Evolutionary conservation across 2,329 filamentous ascomycete species (phyloP).

Genomic region (Chaetothyriales sp.): DNA sequence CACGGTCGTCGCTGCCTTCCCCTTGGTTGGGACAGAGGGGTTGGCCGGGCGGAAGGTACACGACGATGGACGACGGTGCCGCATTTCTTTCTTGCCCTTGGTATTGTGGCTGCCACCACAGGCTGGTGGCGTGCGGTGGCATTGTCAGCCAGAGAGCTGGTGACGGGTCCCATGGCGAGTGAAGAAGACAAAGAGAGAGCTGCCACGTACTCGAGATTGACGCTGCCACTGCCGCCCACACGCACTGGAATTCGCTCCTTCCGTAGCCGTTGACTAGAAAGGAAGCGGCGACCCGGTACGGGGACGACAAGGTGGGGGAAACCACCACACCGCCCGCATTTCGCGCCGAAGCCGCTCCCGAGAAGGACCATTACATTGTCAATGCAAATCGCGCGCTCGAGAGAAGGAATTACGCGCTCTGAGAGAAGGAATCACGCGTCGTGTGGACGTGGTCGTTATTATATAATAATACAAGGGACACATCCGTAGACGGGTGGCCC

Average conservation of each 20-base stretch:
- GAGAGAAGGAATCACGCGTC: neutral
- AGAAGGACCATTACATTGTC: neutral
- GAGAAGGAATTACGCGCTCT: neutral
- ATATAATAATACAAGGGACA: neutral
- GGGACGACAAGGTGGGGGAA: neutral
- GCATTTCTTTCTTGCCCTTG: neutral
- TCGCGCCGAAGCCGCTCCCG: neutral
- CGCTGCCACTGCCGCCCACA: conserved; percentile 5
- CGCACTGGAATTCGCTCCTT: neutral
- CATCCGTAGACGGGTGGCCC: neutral
- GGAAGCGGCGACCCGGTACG: neutral
- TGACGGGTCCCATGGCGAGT: neutral
- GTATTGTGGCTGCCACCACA: neutral
- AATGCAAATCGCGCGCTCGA: neutral
- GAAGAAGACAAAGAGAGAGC: neutral
- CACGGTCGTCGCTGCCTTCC: neutral
- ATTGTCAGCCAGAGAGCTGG: neutral
- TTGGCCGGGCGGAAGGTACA: conserved; percentile 6
- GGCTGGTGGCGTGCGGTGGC: neutral
- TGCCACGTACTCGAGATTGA: conserved; percentile 1
- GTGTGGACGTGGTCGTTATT: neutral
- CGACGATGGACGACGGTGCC: conserved; percentile 1
- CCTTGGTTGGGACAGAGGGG: neutral
- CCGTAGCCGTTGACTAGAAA: neutral
- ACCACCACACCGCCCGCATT: neutral